Evolutionary conservation across 208 protist species (phyloP).

Genomic region (Trypanosoma mega): DNA sequence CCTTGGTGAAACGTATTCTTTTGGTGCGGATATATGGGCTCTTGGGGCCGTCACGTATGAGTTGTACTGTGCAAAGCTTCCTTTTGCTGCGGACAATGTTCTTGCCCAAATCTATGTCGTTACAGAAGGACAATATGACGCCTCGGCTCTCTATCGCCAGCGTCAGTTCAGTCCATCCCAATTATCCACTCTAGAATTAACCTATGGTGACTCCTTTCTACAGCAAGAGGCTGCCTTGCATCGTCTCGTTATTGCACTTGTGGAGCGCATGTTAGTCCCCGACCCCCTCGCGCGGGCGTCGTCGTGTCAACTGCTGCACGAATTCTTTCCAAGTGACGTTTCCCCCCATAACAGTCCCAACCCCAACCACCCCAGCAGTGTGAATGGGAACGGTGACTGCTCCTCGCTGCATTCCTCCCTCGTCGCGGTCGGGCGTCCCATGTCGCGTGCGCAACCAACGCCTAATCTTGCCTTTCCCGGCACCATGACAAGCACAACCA

Average conservation of each 20-base stretch:
- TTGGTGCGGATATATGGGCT: conserved; percentile 83
- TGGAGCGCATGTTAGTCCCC: conserved; percentile 58
- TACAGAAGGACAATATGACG: conserved; percentile 81
- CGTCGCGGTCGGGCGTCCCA: too few relatives aligned
- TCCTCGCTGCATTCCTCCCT: too few relatives aligned
- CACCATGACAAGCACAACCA: too few relatives aligned
- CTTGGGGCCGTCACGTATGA: conserved; percentile 88
- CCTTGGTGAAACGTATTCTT: conserved; percentile 84
- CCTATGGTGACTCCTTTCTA: conserved; percentile 50
- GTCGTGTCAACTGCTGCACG: conserved; percentile 48
- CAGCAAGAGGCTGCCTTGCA: conserved; percentile 58
- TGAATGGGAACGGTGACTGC: too few relatives aligned
- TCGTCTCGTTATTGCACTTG: conserved; percentile 53
- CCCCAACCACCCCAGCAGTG: too few relatives aligned
- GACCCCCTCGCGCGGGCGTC: conserved; percentile 57
- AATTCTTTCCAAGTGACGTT: conserved; percentile 38
- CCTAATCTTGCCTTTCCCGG: too few relatives aligned
- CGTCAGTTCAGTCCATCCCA: conserved; percentile 47
- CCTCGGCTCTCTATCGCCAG: conserved; percentile 31
- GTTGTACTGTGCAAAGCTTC: conserved; percentile 72
- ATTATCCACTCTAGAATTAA: conserved; percentile 26
- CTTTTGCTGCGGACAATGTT: conserved; percentile 83
- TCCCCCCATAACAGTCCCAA: too few relatives aligned
- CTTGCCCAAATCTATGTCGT: conserved; percentile 83
- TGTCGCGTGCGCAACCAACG: too few relatives aligned